phyloP scores from a whole-genome alignment of 768 basidiomycete genomes.

The Coprinopsis strossmayeri region DNA sequence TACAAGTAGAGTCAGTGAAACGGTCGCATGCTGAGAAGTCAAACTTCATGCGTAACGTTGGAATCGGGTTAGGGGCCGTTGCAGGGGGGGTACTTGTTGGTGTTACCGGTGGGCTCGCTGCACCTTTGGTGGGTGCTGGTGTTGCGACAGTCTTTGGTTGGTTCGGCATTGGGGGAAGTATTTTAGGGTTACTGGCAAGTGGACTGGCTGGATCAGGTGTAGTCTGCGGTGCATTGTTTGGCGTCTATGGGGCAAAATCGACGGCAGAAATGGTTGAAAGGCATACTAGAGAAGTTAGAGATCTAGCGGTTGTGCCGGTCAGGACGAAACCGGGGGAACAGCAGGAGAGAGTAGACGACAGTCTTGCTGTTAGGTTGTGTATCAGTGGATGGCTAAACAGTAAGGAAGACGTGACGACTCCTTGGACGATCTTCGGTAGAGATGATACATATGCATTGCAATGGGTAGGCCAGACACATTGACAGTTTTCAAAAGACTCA shows the following conservation, averaged over 20 bases:
- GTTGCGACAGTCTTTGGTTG: slow-evolving; percentile 41
- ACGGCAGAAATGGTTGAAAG: slow-evolving; percentile 42
- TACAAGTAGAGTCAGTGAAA: slow-evolving; percentile 29
- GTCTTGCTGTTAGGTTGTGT: slow-evolving; percentile 45
- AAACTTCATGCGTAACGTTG: slow-evolving; percentile 35
- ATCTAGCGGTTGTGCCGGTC: slow-evolving; percentile 46
- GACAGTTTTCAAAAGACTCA: background rate
- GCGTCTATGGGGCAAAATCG: slow-evolving; percentile 45
- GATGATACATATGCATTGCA: slow-evolving; percentile 52
- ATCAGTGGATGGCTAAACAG: slow-evolving; percentile 48
- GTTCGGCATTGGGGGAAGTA: slow-evolving; percentile 48
- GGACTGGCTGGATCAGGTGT: slow-evolving; percentile 50
- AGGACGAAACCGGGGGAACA: slow-evolving; percentile 11
- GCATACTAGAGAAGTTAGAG: slow-evolving; percentile 46
- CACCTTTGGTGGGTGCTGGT: slow-evolving; percentile 51
- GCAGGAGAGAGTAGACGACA: slow-evolving; percentile 22
- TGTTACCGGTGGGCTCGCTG: slow-evolving; percentile 54
- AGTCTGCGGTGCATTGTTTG: slow-evolving; percentile 53
- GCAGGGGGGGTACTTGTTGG: slow-evolving; percentile 51
- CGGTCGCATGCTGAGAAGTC: slow-evolving; percentile 35
- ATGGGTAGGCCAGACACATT: slow-evolving; percentile 34
- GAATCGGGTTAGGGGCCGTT: slow-evolving; percentile 44
- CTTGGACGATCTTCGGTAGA: slow-evolving; percentile 44
- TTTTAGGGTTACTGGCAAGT: slow-evolving; percentile 42
- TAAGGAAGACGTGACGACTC: slow-evolving; percentile 39